Base-by-base conservation (phyloP, 164 flowering plant genomes). In the Tetrastigma voinierianum region DNA sequence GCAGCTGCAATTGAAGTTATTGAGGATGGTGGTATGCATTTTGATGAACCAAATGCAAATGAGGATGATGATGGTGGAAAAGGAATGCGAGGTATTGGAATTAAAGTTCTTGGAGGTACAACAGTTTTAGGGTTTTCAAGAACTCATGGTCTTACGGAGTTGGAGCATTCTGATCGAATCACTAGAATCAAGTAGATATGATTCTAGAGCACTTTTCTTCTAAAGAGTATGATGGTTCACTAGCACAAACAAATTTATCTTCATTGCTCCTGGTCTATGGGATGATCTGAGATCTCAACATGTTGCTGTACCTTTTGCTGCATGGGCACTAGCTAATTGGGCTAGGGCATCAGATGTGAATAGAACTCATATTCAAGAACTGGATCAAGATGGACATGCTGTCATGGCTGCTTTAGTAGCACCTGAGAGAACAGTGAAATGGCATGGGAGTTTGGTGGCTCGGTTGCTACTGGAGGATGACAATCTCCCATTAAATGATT, bases 311-410 rank as follows among this genome's bases (percentile, higher is more conserved):
- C 98, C 99, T 54, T 96, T 96, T 81, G 99, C 99, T 57, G 86
- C 98, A 57, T 96, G 99, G 98, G 98, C 99, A 48, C 72, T 96
- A 52, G 98, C 98, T 65, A 90, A 88, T 68, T 96, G 99, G 98
- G 96, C 98, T 49, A 81, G 76, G 86, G 91, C 97, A 25, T 96
- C 99, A 46, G 88, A 84, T 5, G 61, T 66, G 69, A 96, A 96
- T 70, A 87, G 99, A 61, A 70, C 74, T 56, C 95, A 71, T 76
- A 96, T 96, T 73, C 96, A 84, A 66, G 99, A 96, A 74, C 80
- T 90, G 67, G 99, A 96, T 81, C 82, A 69, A 62, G 97, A 93
- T 81, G 99, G 99, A 8, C 62, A 78, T 54, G 98, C 95, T 69
- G 82, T 96, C 56, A 89, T 88, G 97, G 83, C 89, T 77, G 95